Evolutionary conservation across 805 yeast species (phyloP).

Genomic region (Ogataea angusta): DNA sequence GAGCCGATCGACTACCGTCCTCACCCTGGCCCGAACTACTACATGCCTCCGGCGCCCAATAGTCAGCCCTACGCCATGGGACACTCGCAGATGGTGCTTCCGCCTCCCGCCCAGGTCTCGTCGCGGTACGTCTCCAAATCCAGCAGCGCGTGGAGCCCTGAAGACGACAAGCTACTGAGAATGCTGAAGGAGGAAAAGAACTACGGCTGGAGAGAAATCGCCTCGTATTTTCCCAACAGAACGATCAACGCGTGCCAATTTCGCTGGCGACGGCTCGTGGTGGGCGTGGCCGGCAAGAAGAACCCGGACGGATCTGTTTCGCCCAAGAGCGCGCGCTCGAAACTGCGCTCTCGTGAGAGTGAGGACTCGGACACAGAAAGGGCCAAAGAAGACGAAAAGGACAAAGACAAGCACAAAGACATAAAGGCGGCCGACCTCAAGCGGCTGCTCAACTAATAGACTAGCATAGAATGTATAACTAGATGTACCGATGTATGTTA

Average conservation of each 20-base stretch:
- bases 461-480: slow-evolving; percentile 1
- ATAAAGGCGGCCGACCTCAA: slow-evolving; percentile 4
- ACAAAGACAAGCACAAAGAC: neutral
- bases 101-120: neutral
- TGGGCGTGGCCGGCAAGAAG: slow-evolving; percentile 31
- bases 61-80: neutral
- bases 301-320: slow-evolving; percentile 1
- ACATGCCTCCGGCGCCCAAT: slow-evolving; percentile 1
- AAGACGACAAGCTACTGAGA: slow-evolving; percentile 67
- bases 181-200: slow-evolving; percentile 79
- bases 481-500: neutral
- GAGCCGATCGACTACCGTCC: slow-evolving; percentile 1
- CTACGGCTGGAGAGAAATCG: slow-evolving; percentile 87
- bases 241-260: slow-evolving; percentile 90
- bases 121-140: slow-evolving; percentile 17
- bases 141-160: slow-evolving; percentile 69
- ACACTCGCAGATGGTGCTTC: neutral
- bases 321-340: slow-evolving; percentile 2
- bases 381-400: neutral
- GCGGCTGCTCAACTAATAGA: slow-evolving; percentile 6
- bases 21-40: slow-evolving; percentile 2
- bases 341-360: neutral
- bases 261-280: slow-evolving; percentile 72
- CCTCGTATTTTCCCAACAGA: slow-evolving; percentile 71
- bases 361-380: neutral